Conservation (phyloP, 805 yeast species). For the Metschnikowia similis region DNA sequence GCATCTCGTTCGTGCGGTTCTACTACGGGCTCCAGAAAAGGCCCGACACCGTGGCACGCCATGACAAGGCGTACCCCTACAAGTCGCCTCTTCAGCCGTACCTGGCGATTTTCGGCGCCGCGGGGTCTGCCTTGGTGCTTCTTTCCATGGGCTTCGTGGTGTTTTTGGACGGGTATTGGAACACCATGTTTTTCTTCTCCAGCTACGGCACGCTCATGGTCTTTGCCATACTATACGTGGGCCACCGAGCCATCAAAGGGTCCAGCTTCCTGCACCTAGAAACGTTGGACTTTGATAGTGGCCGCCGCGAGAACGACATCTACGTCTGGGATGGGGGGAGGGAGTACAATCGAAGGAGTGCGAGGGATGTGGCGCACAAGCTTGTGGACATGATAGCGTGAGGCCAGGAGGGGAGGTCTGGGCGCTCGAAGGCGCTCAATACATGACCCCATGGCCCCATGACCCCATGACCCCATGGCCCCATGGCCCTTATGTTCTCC, state of each 20-base stretch:
- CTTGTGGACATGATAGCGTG: conserved; percentile 33
- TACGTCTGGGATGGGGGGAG: conserved; percentile 75
- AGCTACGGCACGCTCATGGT: conserved; percentile 59
- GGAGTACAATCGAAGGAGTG: conserved; percentile 32
- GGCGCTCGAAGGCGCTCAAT: no score
- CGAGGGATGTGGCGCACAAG: conserved; percentile 32
- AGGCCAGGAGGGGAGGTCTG: not conserved
- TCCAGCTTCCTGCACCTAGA: conserved; percentile 66
- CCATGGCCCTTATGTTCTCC: no score
- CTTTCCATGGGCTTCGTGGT: conserved; percentile 60
- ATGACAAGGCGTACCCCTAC: conserved; percentile 63
- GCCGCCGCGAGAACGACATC: conserved; percentile 78
- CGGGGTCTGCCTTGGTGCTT: conserved; percentile 49
- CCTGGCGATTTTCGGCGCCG: conserved; percentile 57
- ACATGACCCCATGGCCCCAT: no score
- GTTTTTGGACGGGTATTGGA: conserved; percentile 56
- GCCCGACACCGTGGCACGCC: conserved; percentile 61
- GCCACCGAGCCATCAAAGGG: conserved; percentile 56
- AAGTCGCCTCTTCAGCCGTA: conserved; percentile 69
- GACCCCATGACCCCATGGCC: no score
- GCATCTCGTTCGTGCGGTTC: conserved; percentile 59
- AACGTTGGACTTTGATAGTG: conserved; percentile 76
- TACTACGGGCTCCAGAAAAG: conserved; percentile 56
- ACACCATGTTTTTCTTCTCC: conserved; percentile 56
- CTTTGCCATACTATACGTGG: conserved; percentile 47